Base-by-base conservation (phyloP, 371 early-diverging fungal species). In the Dinochytrium kinnereticum region DNA sequence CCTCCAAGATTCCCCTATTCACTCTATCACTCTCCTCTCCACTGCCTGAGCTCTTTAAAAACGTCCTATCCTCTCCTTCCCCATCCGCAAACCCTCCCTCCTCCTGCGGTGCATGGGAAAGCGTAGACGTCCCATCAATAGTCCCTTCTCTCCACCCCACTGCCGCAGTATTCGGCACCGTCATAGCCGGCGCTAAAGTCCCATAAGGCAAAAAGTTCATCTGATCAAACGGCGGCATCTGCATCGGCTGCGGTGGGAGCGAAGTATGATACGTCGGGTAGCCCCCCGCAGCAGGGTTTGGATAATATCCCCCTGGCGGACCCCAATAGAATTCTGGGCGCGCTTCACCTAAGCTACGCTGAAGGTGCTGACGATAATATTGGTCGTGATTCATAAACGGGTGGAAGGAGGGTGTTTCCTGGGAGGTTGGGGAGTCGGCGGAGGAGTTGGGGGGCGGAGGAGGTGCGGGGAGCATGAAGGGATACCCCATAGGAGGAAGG, bases 291-390 rank as follows among this genome's bases (percentile, higher is more conserved):
- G 55, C 26, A 53, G 24, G 26, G 55, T 5, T 53, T 53, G 7
- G 55, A 26, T n/a, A n/a, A n/a, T n/a, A n/a, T n/a, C n/a, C n/a
- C n/a, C n/a, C n/a, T n/a, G n/a, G n/a, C n/a, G n/a, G n/a, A 21
- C 21, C 21, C 55, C 55, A 53, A 26, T 53, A 53, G 5, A 15
- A n/a, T 5, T 53, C 55, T 53, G 17, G 5, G 5, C 55, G 55
- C 5, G n/a, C 55, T 53, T 53, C 55, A 5, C 55, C 55, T 26
- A 53, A 24, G 26, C 55, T 53, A 5, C 55, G 7, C n/a, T 53
- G 55, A 24, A 53, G 55, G n/a, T 53, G 55, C 24, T 53, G 55
- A n/a, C 55, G 55, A 26, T 53, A 53, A 53, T 53, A 53, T 26
- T 53, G 55, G 24, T 53, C 55, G 26, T 53, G 55, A 26, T 53